Evolutionary conservation across 768 basidiomycete genomes (phyloP).

Genomic region (Amanita pallidorosea): DNA sequence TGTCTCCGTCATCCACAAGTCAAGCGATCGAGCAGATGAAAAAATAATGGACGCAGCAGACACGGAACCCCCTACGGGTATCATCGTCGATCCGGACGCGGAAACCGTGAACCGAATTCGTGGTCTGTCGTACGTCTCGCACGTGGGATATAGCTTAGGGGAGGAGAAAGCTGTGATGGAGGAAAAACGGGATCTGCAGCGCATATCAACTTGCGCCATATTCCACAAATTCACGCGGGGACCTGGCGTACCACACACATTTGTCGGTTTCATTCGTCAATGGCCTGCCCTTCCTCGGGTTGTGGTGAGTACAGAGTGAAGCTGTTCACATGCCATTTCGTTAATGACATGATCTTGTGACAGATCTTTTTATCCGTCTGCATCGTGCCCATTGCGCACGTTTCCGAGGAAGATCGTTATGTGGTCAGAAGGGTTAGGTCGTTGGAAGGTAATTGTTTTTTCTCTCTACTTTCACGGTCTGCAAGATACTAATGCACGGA

Average conservation of each 20-base stretch:
- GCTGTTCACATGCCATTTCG: background rate
- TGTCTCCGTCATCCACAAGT: conserved; percentile 1
- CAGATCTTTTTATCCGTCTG: conserved; percentile 57
- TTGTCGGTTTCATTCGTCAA: conserved; percentile 51
- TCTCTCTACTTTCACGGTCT: background rate
- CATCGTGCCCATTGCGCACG: conserved; percentile 37
- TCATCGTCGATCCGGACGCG: conserved; percentile 9
- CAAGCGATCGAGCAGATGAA: background rate
- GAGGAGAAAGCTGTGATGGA: conserved; percentile 10
- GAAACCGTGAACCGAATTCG: conserved; percentile 5
- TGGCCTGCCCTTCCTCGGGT: conserved; percentile 63
- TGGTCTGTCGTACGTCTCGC: conserved; percentile 12
- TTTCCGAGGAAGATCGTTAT: conserved; percentile 41
- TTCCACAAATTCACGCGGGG: conserved; percentile 47
- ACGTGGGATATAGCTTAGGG: conserved; percentile 5
- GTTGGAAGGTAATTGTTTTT: conserved; percentile 29
- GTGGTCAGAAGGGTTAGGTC: conserved; percentile 46
- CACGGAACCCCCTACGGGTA: conserved; percentile 6
- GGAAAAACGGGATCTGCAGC: conserved; percentile 17
- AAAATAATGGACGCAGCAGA: background rate
- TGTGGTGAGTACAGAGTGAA: conserved; percentile 31
- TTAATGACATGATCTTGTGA: background rate
- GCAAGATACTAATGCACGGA: background rate
- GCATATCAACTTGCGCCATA: conserved; percentile 43
- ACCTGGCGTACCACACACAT: conserved; percentile 54